These are phyloP conservation scores for Coemansia biformis DNA, from an alignment of 192 early-diverging fungal species.

Conservation along the genomic window DNA sequence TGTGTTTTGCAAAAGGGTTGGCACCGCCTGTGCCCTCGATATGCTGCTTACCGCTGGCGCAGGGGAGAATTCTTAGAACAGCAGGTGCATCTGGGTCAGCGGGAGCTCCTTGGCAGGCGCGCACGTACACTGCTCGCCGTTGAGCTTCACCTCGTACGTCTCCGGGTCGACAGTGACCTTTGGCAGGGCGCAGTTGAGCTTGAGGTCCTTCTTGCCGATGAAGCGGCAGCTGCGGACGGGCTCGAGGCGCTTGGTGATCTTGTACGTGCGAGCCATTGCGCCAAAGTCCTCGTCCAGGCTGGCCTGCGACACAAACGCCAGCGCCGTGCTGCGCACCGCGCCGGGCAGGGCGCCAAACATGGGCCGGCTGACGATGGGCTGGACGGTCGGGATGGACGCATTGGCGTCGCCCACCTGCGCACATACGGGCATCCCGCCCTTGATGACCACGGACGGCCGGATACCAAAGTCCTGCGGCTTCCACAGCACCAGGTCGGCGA, in stretches of 20 bases:
- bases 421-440: conserved; percentile 82
- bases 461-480: conserved; percentile 80
- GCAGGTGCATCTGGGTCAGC: conserved; percentile 57
- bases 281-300: conserved; percentile 56
- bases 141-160: conserved; percentile 78
- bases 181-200: conserved; percentile 73
- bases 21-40: too few relatives aligned
- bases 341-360: conserved; percentile 76
- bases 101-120: conserved; percentile 68
- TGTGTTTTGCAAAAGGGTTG: too few relatives aligned
- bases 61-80: too few relatives aligned
- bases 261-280: conserved; percentile 52
- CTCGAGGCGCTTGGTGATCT: conserved; percentile 61
- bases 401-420: conserved; percentile 91
- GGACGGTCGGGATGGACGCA: conserved; percentile 89
- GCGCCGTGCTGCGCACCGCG: conserved; percentile 55
- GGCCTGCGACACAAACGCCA: conserved; percentile 79
- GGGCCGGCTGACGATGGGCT: conserved; percentile 79
- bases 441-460: conserved; percentile 81
- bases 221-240: conserved; percentile 70
- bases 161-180: conserved; percentile 84
- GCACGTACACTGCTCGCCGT: conserved; percentile 64
- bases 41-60: too few relatives aligned
- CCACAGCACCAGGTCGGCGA: conserved; percentile 92
- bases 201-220: conserved; percentile 83